Conservation (phyloP, 192 early-diverging fungal species). For the Geranomyces michiganensis region DNA sequence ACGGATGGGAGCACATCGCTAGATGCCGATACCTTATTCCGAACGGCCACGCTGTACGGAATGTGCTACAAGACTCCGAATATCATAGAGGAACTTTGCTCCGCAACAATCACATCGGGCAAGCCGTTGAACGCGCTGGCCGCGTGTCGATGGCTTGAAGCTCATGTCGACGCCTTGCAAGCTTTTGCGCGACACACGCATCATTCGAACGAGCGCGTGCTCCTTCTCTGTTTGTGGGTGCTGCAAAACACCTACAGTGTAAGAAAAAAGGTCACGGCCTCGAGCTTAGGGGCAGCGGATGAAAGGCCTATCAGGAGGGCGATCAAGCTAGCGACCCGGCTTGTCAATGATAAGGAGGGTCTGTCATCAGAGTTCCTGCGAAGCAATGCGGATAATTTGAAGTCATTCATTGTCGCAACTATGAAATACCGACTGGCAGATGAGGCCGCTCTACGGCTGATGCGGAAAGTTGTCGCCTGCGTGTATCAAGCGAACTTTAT, state of each 20-base stretch:
- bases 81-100: not conserved
- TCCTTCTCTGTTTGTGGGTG: constrained; percentile 7
- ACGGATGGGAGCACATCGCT: not conserved
- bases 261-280: constrained; percentile 11
- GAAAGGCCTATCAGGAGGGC: not conserved
- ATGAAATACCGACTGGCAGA: constrained; percentile 38
- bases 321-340: no score
- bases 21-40: constrained; percentile 6
- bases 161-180: constrained; percentile 1
- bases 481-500: not conserved
- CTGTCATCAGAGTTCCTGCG: not conserved
- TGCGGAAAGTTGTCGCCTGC: not conserved
- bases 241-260: not conserved
- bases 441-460: constrained; percentile 14
- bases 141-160: constrained; percentile 4
- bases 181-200: not conserved
- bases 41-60: not conserved
- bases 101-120: not conserved
- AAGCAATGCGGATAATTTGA: not conserved
- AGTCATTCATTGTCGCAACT: constrained; percentile 26
- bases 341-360: not conserved
- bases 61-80: not conserved
- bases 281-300: not conserved
- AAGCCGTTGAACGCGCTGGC: not conserved
- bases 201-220: not conserved